Base-by-base conservation (phyloP, 345 rosid species). In the Aurinia saxatilis region DNA sequence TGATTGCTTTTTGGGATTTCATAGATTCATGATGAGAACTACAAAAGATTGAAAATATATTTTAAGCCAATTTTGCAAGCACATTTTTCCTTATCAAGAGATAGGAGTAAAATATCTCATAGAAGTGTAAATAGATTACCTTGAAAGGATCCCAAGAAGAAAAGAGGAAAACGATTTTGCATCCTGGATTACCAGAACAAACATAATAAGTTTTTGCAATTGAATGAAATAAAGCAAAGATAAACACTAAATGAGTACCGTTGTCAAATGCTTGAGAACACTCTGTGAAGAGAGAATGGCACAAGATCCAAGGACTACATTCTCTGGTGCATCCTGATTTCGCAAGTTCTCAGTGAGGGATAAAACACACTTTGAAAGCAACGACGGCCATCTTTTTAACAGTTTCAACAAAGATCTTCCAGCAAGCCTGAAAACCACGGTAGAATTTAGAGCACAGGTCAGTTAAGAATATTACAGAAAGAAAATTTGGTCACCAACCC, bases 1-100 rank as follows among this genome's bases (percentile, higher is more conserved):
- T 90, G 66, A 93, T 93, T 53, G 96, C 88, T 71, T 90, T 93
- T 77, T 89, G 99, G 29, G 91, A 68, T 84, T 93, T 93, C 76
- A 93, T 73, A 58, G 97, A 76, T 74, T 90, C 97, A 49, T 93
- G 95, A 78, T 90, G 97, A 45, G 97, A 93, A 77, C 99, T 93
- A 65, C 78, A 87, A 36, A 51, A 57, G 27, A n/a, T 33, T 54
- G 56, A 31, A 57, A 27, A 60, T 13, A 73, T 27, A 68, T 33
- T 8, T 68, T 15, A 57, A 40, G 31, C 50, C 54, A 58, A 35
- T 13, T 34, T 42, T 35, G 35, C 38, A 55, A 41, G 46, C 53
- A 63, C 49, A 31, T 39, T 6, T 63, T 6, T 34, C 47, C 39
- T 53, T 40, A 10, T 34, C 47, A 64, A 50, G 29, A 55, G 30